Conservation (phyloP, 345 rosid species). For the Populus ilicifolia region DNA sequence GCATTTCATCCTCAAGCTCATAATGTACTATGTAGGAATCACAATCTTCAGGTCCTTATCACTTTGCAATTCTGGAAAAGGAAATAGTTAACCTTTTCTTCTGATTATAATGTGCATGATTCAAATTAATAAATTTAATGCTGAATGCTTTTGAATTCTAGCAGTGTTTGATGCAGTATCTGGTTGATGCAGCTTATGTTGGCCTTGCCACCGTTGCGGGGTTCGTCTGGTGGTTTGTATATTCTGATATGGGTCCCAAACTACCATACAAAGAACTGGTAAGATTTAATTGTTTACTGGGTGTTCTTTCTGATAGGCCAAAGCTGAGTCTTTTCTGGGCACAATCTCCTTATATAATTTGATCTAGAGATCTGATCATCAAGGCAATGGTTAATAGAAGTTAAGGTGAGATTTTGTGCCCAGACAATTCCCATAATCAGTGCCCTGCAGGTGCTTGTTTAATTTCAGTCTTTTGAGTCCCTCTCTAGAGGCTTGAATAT, state of each 20-base stretch:
- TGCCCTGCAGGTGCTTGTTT: not conserved
- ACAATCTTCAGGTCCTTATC: not conserved
- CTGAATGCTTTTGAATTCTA: not conserved
- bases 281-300: conserved; percentile 22
- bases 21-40: not conserved
- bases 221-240: conserved; percentile 94
- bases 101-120: not conserved
- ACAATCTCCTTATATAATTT: not conserved
- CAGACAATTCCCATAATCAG: not conserved
- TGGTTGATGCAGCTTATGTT: conserved; percentile 74
- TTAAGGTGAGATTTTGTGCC: not conserved
- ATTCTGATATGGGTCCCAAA: conserved; percentile 81
- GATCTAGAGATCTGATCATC: not conserved
- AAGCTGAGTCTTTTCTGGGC: conserved; percentile 4
- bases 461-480: not conserved
- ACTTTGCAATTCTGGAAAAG: not conserved
- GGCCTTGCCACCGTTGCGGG: conserved; percentile 99
- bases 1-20: not conserved
- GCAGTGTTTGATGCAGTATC: conserved; percentile 1
- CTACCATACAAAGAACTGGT: conserved; percentile 87
- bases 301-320: not conserved
- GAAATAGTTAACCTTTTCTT: not conserved
- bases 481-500: not conserved
- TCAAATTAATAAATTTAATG: too few species aligned
- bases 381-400: not conserved